Base-by-base conservation (phyloP, 495 filamentous ascomycete genomes). In the Hypoxylon rickii region DNA sequence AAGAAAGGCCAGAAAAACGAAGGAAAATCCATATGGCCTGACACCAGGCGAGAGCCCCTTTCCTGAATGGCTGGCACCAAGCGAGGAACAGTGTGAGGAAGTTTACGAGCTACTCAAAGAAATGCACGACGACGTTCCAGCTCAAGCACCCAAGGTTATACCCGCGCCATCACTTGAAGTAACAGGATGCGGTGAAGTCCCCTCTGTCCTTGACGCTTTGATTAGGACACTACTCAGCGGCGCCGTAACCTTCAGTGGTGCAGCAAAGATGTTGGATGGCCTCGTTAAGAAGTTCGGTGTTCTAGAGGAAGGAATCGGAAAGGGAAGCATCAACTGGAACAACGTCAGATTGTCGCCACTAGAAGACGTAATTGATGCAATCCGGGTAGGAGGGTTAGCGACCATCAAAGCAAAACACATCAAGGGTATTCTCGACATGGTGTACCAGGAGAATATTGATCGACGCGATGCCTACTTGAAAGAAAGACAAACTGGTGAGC, bases 171-270 rank as follows among this genome's bases (percentile, higher is more conserved):
- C 89, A n/a, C 71, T 89, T 1, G 86, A 86, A 2, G 81, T 91
- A 11, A 83, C 92, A 13, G 93, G 92, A 1, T 98, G 94, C 61
- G 94, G 94, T 11, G 92, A 98, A 69, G 94, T 97, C 0, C 93
- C 93, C 0, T 93, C 86, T 15, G 85, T 97, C 0, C 78, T 98
- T 0, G 94, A 97, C 65, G 94, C 92, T 0, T 74, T 98, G 0
- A 81, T 96, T 17, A 82, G 92, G 18, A 96, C 92, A 0, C 66
- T 87, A 3, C 79, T 96, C 18, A 95, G 89, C 66, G 88, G 87
- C 0, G 84, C 86, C 5, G 94, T 89, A 0, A 84, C 82, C 0
- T 79, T 82, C 46, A 80, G 65, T 3, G 88, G 90, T 50, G 82
- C 88, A 3, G 79, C 85, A 51, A 73, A 68, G 32, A 87, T 92